phyloP scores from a whole-genome alignment of 2,329 filamentous ascomycete genomes.

The Lasiodiplodia sp. region DNA sequence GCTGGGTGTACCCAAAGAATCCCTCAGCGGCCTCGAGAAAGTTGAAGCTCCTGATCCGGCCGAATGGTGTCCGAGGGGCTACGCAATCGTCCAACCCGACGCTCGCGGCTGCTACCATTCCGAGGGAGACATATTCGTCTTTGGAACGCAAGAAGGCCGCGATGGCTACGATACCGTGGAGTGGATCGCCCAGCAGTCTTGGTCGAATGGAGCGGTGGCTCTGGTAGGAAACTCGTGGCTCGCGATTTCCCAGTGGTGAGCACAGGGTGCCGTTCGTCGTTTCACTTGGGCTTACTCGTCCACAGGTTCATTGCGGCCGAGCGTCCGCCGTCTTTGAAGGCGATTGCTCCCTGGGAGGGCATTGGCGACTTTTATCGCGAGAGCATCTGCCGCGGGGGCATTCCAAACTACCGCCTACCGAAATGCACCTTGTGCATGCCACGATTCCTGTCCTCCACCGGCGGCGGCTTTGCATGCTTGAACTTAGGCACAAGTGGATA shows the following conservation, averaged over 20 bases:
- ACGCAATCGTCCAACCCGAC: neutral
- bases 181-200: neutral
- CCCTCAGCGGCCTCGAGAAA: neutral
- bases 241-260: conserved; percentile 10
- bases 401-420: conserved; percentile 4
- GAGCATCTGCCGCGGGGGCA: conserved; percentile 32
- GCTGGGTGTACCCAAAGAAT: neutral
- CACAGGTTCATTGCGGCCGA: conserved; percentile 19
- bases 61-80: neutral
- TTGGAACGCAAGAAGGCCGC: conserved; percentile 32
- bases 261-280: neutral
- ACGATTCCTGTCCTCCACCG: too few species aligned
- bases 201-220: neutral
- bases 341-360: conserved; percentile 1
- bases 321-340: neutral
- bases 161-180: neutral
- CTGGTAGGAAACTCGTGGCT: conserved; percentile 30
- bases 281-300: neutral
- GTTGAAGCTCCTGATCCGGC: neutral
- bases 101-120: neutral
- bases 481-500: too few species aligned
- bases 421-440: too few species aligned
- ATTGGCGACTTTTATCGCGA: conserved; percentile 31
- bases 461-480: too few species aligned
- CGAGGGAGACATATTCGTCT: neutral